phyloP scores from a whole-genome alignment of 2,329 filamentous ascomycete genomes.

The Aspergillus niger region DNA sequence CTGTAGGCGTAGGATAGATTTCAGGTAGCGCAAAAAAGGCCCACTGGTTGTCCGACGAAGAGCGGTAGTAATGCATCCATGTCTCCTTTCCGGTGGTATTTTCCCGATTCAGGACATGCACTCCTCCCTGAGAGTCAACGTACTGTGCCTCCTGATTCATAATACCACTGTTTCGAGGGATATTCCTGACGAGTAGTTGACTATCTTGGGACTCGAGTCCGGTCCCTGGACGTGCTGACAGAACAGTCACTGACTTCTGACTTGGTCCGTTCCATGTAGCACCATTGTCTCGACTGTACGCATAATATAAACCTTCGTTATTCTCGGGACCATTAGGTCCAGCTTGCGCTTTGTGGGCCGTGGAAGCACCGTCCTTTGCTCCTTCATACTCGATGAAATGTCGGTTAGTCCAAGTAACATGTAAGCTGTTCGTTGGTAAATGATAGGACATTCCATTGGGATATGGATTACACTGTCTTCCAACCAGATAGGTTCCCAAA shows the following conservation, averaged over 20 bases:
- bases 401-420: conserved; percentile 4
- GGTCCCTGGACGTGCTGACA: not conserved
- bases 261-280: not conserved
- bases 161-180: conserved; percentile 1
- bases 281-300: not conserved
- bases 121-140: not conserved
- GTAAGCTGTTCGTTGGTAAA: not conserved
- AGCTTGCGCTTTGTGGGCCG: conserved; percentile 3
- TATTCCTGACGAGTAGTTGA: not conserved
- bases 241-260: not conserved
- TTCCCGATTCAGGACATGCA: conserved; percentile 4
- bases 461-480: not conserved
- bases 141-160: conserved; percentile 8
- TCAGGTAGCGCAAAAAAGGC: not conserved
- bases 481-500: not conserved
- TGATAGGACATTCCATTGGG: not conserved
- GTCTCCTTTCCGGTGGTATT: not conserved
- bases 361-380: not conserved
- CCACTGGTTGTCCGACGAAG: not conserved
- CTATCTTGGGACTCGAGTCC: not conserved
- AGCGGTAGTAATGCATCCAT: conserved; percentile 1
- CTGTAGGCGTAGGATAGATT: not conserved
- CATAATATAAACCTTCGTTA: conserved; percentile 4
- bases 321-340: conserved; percentile 6
- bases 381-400: conserved; percentile 3